Conservation (phyloP, 2,329 filamentous ascomycete genomes). For the Endothia cerciana region DNA sequence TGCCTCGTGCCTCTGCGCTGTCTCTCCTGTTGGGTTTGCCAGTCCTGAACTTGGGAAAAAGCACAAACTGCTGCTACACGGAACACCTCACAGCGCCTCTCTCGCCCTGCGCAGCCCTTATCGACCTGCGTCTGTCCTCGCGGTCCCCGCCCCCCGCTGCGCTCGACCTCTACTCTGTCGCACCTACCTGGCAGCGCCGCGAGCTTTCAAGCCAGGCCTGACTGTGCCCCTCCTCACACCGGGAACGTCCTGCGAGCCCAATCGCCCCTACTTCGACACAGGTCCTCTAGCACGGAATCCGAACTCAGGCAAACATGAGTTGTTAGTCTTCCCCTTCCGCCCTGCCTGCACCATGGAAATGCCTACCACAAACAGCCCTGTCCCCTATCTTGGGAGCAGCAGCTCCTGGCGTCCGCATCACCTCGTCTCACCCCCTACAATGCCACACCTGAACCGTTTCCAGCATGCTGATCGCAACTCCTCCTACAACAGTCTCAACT, state of each 20-base stretch:
- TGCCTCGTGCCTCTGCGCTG: slow-evolving; percentile 8
- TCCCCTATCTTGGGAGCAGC: slow-evolving; percentile 10
- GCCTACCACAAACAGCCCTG: neutral
- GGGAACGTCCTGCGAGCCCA: neutral
- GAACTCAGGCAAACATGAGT: slow-evolving; percentile 2
- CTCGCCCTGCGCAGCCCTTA: neutral
- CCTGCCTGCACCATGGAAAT: neutral
- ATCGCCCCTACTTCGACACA: neutral
- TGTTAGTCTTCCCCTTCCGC: neutral
- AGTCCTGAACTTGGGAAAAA: neutral
- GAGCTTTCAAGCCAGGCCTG: slow-evolving; percentile 4
- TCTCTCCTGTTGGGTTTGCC: slow-evolving; percentile 10
- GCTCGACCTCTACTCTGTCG: neutral
- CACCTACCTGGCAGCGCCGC: slow-evolving; percentile 3
- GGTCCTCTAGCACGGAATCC: neutral
- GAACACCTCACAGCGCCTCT: neutral
- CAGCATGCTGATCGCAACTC: slow-evolving; percentile 25
- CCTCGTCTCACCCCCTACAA: slow-evolving; percentile 1
- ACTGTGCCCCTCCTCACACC: neutral
- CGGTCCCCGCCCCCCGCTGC: neutral
- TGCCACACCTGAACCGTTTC: slow-evolving; percentile 10
- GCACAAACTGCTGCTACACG: neutral
- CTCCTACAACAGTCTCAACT: slow-evolving; percentile 65
- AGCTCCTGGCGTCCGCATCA: neutral
- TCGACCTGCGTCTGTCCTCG: neutral